Base-by-base conservation (phyloP, 2,329 filamentous ascomycete species). In the Cylindrodendrum hubeiense region DNA sequence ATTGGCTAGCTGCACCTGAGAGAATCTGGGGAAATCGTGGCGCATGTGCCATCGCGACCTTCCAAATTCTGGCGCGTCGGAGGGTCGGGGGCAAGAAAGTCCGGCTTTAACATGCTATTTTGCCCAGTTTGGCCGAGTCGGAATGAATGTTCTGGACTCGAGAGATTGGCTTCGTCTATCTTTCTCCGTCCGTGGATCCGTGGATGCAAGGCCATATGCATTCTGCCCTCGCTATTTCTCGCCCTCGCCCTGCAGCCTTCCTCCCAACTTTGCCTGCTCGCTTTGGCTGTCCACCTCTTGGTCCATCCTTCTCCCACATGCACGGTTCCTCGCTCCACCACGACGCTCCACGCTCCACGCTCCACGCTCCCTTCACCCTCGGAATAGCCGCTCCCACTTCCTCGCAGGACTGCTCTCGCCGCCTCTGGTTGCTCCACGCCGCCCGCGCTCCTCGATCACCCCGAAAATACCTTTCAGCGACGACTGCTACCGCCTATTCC, bases 281-380 rank as follows among this genome's bases (percentile, higher is more conserved):
- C 47, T 51, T 51, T 37, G 46, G 51, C 58, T 65, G 34, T 34
- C 43, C 60, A 63, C 49, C 61, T 49, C 28, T 53, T 43, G 47
- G 37, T 65, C 46, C 41, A 49, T 65, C 63, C 51, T 61, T 67
- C 63, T 67, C 60, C 63, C 66, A 66, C 66, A 70, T 74, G 72
- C 72, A 71, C 69, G 65, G 66, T 57, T 69, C 67, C 71, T 72
- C 66, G 65, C 72, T 74, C 72, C 67, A 73, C 68, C 68, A 68
- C 67, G 62, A 68, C 69, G 63, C 72, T 56, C 65, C 63, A 73
- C 69, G 59, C 61, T 46, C 26, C 63, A 49, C 47, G 57, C 67
- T 73, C 71, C 70, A 72, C 71, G 67, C 69, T 67, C 64, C 67
- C 63, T 70, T 71, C 69, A 63, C 64, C 66, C 69, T 73, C 65